Base-by-base conservation (phyloP, 108 stramenopile genomes). In the Nannochloropsis oceanica region DNA sequence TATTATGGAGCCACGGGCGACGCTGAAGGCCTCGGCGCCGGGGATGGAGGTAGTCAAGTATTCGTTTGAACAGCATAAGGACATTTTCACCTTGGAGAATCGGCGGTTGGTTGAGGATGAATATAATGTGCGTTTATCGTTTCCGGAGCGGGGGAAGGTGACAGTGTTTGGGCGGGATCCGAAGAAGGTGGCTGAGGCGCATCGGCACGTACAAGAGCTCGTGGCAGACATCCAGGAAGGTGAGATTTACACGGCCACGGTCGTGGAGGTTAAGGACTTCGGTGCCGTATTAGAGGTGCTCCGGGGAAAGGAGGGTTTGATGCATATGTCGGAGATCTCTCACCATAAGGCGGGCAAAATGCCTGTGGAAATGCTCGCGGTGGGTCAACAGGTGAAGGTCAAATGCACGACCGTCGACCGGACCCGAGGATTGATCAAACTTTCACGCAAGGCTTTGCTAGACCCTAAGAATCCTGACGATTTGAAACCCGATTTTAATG, bases 291-390 rank as follows among this genome's bases (percentile, higher is more conserved):
- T 97, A 80, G 94, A 95, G 86, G 84, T 97, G 13, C 87, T 95
- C n/a, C 92, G 95, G 18, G 95, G 94, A 85, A 94, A 95, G 80
- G 94, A 95, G 86, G 96, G 94, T 22, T 79, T 97, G 25, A 87
- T 96, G 25, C 96, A 97, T 87, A 91, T 95, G n/a, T 94, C 94
- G 42, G 94, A 96, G 83, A 80, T 95, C 43, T 73, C 59, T 18
- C 59, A 73, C n/a, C 59, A 73, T n/a, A 85, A 90, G 13, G 84
- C 88, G 26, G 85, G 80, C 13, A 22, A 14, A 8, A 7, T 26
- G 13, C n/a, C 80, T 3, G 26, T 14, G 26, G 80, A 81, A 3
- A 81, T 81, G 80, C 80, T 81, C 7, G 80, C 80, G 25, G 26
- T 27, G 26, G 80, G 80, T 14, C 80, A 81, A 27, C 80, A 27